These are phyloP conservation scores for Phyllostachys edulis DNA, from an alignment of 176 grass and related monocot genomes.

Conservation along the genomic window DNA sequence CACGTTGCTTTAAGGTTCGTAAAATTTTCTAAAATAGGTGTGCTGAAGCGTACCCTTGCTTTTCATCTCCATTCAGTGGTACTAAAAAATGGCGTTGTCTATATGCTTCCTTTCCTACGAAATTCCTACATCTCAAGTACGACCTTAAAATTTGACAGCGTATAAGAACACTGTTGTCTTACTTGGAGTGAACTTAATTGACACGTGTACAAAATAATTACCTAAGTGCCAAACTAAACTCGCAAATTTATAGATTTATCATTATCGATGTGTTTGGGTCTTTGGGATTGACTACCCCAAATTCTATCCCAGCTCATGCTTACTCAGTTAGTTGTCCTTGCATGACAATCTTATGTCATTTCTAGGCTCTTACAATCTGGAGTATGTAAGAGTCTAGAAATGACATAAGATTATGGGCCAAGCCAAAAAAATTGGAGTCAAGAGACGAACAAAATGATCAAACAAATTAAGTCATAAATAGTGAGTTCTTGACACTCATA, in stretches of 20 bases:
- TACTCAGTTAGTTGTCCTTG: background rate
- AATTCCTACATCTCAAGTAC: too few species aligned
- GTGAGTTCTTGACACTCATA: background rate
- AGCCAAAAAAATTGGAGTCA: background rate
- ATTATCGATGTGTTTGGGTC: background rate
- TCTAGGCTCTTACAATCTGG: too few species aligned
- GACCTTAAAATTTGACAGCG: too few species aligned
- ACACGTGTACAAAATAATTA: background rate
- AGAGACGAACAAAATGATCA: background rate
- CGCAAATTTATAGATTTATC: background rate
- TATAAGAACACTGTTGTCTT: background rate
- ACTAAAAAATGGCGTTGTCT: too few species aligned
- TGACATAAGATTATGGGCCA: background rate
- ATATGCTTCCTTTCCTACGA: too few species aligned
- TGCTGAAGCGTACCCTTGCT: too few species aligned
- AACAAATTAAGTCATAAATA: background rate
- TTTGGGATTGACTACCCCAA: background rate
- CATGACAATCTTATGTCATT: background rate
- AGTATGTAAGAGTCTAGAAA: background rate
- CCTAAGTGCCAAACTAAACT: background rate
- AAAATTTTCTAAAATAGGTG: too few species aligned
- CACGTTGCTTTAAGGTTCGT: too few species aligned
- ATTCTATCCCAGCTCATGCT: background rate
- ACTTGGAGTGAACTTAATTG: background rate
- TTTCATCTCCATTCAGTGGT: too few species aligned